Conservation (phyloP, 1,284 basidiomycete genomes). For the Lentinus polychrous region DNA sequence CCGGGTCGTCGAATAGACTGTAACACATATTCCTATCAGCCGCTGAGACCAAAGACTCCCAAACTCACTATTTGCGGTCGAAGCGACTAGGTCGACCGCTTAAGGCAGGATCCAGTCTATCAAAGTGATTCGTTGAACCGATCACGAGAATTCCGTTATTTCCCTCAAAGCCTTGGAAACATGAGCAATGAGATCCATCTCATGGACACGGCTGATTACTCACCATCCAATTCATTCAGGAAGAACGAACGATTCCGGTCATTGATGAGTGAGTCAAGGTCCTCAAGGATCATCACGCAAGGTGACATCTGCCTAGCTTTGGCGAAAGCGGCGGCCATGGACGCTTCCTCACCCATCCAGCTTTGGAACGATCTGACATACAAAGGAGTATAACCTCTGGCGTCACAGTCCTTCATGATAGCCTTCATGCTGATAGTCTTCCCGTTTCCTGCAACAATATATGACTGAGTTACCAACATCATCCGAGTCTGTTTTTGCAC, state of each 20-base stretch:
- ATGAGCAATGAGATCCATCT: background rate
- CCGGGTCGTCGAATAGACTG: constrained; percentile 63
- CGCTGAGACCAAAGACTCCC: background rate
- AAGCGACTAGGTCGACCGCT: constrained; percentile 75
- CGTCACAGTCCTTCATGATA: constrained; percentile 62
- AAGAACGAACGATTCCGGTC: constrained; percentile 76
- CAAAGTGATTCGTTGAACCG: constrained; percentile 80
- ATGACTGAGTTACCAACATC: background rate
- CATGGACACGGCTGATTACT: background rate
- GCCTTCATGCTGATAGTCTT: constrained; percentile 79
- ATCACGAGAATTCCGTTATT: constrained; percentile 77
- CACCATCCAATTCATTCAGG: constrained; percentile 74
- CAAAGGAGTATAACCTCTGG: constrained; percentile 55
- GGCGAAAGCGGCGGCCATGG: constrained; percentile 57
- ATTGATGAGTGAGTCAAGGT: constrained; percentile 75
- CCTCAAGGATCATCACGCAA: constrained; percentile 74
- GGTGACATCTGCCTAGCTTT: constrained; percentile 65
- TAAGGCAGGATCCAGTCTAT: constrained; percentile 67
- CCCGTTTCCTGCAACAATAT: constrained; percentile 53
- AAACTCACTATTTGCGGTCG: constrained; percentile 74
- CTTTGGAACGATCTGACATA: constrained; percentile 73
- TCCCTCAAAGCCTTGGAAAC: constrained; percentile 35
- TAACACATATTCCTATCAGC: background rate
- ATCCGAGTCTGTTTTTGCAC: background rate
- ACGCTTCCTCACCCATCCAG: constrained; percentile 57